Evolutionary conservation across 192 early-diverging fungal species (phyloP), one percentile per base, ranked within the genome.

Genomic region (Chytriomyces hyalinus): DNA sequence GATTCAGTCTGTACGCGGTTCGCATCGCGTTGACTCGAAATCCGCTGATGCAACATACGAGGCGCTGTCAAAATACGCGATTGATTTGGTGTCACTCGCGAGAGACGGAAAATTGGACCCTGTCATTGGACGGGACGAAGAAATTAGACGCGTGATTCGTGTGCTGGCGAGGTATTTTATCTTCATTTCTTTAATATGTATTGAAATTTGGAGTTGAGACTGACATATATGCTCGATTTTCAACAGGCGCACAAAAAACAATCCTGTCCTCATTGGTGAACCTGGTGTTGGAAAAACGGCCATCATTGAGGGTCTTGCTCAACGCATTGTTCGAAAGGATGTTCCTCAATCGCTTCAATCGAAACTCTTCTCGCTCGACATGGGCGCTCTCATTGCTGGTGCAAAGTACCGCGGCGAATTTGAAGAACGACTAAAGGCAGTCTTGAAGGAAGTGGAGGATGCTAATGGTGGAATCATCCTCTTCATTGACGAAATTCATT

Each of bases 401-500:
- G 93, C 96, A 51, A 97, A 97, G 83, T 98, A 95, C 83, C 91
- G 94, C 63, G 97, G 97, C 75, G 96, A 99, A 87, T 99, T 98
- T 73, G 97, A 99, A 80, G 97, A 98, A 80, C 92, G 97, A 28
- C 89, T 99, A 50, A 98, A 99, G 90, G 87, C 94, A 0, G 93
- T 99, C 7, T 87, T 99, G 51, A 96, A 97, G 80, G 96, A 99
- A 84, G 93, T 97, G 67, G 93, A 92, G 72, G 93, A 97, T 36
- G 91, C 95, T 24, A 87, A 93, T 49, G 94, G 93, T 47, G 91
- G 92, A 20, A 90, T 95, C 26, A 99, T 99, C 71, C 83, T 99
- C 43, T 99, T 99, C 82, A 97, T 99, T 70, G 97, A 99, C 82
- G 97, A 99, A 84, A 92, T 99, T 53, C 97, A 99, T 78, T 87